A percentile compares a stretch with the other conserved stretches of the same genome.
phyloP scores from a whole-genome alignment of 768 basidiomycete genomes.

The Dentipellis sp. region DNA sequence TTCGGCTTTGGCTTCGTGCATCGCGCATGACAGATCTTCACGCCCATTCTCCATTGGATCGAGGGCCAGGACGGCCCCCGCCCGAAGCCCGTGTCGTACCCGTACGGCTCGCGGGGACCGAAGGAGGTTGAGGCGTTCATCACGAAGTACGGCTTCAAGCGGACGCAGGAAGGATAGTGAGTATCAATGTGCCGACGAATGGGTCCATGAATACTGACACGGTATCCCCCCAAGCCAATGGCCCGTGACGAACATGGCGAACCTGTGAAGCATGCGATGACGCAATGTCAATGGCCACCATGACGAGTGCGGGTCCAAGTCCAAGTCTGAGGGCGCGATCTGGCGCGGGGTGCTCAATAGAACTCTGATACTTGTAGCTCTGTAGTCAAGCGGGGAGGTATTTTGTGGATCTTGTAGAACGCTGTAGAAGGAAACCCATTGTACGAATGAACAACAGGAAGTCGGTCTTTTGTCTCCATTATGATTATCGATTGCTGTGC shows the following conservation, averaged over 20 bases:
- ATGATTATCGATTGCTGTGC: too few species aligned
- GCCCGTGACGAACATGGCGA: conserved; percentile 64
- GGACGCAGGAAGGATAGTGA: conserved; percentile 64
- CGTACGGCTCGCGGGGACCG: conserved; percentile 95
- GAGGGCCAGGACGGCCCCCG: conserved; percentile 60
- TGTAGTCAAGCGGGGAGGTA: too few species aligned
- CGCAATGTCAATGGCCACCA: too few species aligned
- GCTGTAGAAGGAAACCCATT: too few species aligned
- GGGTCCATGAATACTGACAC: conserved; percentile 8
- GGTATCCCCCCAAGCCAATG: conserved; percentile 39
- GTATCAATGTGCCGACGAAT: conserved; percentile 21
- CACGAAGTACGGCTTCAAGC: conserved; percentile 66
- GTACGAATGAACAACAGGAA: too few species aligned
- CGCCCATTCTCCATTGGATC: conserved; percentile 93
- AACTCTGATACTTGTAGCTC: too few species aligned
- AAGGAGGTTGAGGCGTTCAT: conserved; percentile 73
- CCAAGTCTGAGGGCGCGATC: too few species aligned
- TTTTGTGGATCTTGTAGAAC: too few species aligned
- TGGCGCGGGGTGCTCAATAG: too few species aligned
- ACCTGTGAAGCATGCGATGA: conserved; percentile 28
- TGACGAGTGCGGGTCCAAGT: too few species aligned
- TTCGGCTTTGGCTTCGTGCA: background rate
- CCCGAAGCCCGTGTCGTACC: conserved; percentile 72
- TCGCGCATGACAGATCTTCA: conserved; percentile 63
- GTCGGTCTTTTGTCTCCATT: too few species aligned